Conservation (phyloP, 176 grass and related monocot species). For the Thalia dealbata region DNA sequence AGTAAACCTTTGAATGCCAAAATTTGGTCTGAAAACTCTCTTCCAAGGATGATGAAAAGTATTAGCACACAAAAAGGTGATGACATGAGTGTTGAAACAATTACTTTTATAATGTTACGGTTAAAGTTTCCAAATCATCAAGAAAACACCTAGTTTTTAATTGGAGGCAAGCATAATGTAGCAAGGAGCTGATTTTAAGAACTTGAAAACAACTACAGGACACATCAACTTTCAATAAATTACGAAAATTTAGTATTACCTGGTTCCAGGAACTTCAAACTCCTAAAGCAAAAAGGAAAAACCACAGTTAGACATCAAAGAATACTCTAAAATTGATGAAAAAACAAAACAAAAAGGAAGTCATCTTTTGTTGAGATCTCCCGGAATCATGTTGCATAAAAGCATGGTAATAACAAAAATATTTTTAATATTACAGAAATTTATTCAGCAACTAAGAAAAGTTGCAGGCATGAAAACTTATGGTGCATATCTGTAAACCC, state of each 20-base stretch:
- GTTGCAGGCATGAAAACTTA: not conserved
- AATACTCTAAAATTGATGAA: not conserved
- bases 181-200: not conserved
- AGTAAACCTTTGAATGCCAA: too few relatives aligned
- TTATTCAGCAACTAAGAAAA: too few relatives aligned
- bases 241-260: conserved; percentile 26
- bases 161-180: too few relatives aligned
- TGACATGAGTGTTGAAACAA: too few relatives aligned
- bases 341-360: not conserved
- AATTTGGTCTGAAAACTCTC: too few relatives aligned
- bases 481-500: not conserved
- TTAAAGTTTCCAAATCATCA: too few relatives aligned
- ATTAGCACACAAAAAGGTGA: too few relatives aligned
- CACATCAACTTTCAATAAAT: not conserved
- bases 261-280: conserved; percentile 33
- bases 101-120: too few relatives aligned
- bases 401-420: not conserved
- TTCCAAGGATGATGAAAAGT: too few relatives aligned
- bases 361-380: not conserved
- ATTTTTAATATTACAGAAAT: too few relatives aligned
- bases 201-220: not conserved
- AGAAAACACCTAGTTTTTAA: too few relatives aligned
- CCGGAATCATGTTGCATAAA: not conserved
- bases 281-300: conserved; percentile 50
- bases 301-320: conserved; percentile 24